Conservation (phyloP, 2,329 filamentous ascomycete genomes). For the Ceratocystis eucalypticola region DNA sequence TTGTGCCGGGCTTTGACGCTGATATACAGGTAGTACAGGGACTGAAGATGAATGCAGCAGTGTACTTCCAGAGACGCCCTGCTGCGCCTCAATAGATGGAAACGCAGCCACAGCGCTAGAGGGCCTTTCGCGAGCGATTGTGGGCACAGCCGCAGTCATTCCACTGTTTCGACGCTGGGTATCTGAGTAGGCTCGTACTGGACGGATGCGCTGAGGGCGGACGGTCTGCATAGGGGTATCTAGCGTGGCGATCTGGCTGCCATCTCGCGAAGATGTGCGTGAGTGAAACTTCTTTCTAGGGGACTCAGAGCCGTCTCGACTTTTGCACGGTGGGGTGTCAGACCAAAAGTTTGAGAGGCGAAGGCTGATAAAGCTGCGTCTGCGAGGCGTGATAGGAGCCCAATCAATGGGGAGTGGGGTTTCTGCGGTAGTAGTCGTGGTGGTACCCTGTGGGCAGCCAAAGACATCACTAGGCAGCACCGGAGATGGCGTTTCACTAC, state of each 20-base stretch:
- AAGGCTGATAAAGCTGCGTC: conserved; percentile 25
- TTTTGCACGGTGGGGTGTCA: conserved; percentile 20
- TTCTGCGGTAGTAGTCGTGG: not conserved
- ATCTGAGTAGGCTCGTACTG: conserved; percentile 21
- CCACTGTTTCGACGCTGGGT: conserved; percentile 11
- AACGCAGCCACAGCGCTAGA: not conserved
- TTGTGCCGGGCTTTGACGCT: conserved; percentile 19
- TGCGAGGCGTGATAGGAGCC: conserved; percentile 26
- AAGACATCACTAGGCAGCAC: not conserved
- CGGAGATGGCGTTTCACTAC: not conserved
- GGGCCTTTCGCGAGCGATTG: not conserved
- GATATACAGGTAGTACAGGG: conserved; percentile 12
- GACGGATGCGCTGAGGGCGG: conserved; percentile 4
- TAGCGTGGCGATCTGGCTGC: not conserved
- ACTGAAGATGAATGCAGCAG: conserved; percentile 1
- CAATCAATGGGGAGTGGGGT: not conserved
- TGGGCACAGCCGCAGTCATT: not conserved
- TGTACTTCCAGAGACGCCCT: not conserved
- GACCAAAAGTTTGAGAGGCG: conserved; percentile 17
- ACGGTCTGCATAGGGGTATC: not conserved
- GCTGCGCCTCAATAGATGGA: conserved; percentile 16
- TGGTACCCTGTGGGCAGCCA: not conserved
- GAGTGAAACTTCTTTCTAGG: conserved; percentile 16
- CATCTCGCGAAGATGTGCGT: conserved; percentile 3
- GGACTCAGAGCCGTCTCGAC: conserved; percentile 8